Conservation (phyloP, 2,329 filamentous ascomycete genomes). For the Cucurbitaria berberidis region DNA sequence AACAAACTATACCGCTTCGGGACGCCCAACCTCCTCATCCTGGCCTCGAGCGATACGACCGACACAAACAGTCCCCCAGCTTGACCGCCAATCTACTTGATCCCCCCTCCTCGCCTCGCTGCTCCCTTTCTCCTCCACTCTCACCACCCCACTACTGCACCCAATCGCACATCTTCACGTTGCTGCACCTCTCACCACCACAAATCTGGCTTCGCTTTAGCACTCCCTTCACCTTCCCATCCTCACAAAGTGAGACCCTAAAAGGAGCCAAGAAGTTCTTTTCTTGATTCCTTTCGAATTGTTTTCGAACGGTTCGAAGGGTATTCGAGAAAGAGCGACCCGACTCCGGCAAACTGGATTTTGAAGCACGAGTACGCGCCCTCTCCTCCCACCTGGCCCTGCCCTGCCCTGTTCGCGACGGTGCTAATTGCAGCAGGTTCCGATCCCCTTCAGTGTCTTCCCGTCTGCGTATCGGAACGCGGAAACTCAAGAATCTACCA, state of each 20-base stretch:
- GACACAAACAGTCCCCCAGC: conserved; percentile 36
- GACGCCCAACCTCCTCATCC: conserved; percentile 26
- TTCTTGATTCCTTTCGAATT: conserved; percentile 73
- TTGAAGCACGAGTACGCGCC: conserved; percentile 88
- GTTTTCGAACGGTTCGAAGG: conserved; percentile 60
- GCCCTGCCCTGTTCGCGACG: neutral
- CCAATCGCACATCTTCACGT: conserved; percentile 46
- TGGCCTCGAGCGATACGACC: conserved; percentile 26
- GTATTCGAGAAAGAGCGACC: conserved; percentile 74
- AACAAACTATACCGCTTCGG: conserved; percentile 29
- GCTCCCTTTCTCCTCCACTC: conserved; percentile 45
- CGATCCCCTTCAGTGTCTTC: conserved; percentile 99
- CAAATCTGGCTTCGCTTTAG: conserved; percentile 42
- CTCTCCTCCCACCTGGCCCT: neutral
- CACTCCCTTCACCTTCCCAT: conserved; percentile 20
- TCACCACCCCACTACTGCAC: conserved; percentile 46
- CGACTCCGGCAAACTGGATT: conserved; percentile 98
- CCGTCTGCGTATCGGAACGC: conserved; percentile 90
- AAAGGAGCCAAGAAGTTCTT: conserved; percentile 56
- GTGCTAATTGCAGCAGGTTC: conserved; percentile 49
- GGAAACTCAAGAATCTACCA: conserved; percentile 62
- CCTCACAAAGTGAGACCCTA: conserved; percentile 37
- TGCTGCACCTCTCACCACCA: conserved; percentile 31
- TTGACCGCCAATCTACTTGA: conserved; percentile 46
- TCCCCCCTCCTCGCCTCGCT: conserved; percentile 39